Evolutionary conservation across 2,329 filamentous ascomycete species (phyloP).

Genomic region (Botryotinia globosa): DNA sequence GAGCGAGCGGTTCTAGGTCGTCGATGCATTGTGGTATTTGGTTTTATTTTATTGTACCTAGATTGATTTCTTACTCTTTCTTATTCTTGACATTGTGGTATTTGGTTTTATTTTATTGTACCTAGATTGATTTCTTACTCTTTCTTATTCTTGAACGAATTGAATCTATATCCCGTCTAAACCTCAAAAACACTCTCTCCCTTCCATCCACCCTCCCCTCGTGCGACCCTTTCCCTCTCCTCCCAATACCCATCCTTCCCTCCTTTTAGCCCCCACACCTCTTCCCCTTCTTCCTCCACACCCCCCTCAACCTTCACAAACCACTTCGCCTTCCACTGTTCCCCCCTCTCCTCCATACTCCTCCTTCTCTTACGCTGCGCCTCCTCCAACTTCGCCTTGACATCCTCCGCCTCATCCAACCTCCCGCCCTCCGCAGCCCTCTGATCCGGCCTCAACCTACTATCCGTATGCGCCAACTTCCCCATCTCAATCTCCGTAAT

Average conservation of each 20-base stretch:
- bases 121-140: too few relatives aligned
- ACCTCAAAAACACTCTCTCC: slow-evolving; percentile 50
- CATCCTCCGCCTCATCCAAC: slow-evolving; percentile 76
- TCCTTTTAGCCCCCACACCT: slow-evolving; percentile 71
- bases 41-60: too few relatives aligned
- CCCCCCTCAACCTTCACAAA: slow-evolving; percentile 66
- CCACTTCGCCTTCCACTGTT: slow-evolving; percentile 75
- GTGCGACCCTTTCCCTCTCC: slow-evolving; percentile 56
- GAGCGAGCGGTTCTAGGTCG: background rate
- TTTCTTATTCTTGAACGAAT: too few relatives aligned
- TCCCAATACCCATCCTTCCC: slow-evolving; percentile 96
- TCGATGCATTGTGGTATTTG: background rate
- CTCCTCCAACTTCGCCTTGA: slow-evolving; percentile 84
- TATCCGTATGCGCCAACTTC: slow-evolving; percentile 77
- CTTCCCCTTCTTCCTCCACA: slow-evolving; percentile 61
- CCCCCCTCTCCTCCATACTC: slow-evolving; percentile 71
- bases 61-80: too few relatives aligned
- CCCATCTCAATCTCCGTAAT: slow-evolving; percentile 75
- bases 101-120: too few relatives aligned
- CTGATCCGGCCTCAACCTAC: slow-evolving; percentile 82
- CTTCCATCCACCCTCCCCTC: slow-evolving; percentile 56
- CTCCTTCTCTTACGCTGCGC: slow-evolving; percentile 72
- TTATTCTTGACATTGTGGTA: too few relatives aligned
- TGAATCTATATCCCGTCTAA: slow-evolving; percentile 8
- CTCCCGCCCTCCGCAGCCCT: slow-evolving; percentile 77